Conservation (phyloP, 176 grass and related monocot genomes). For the Neostapfia colusana region DNA sequence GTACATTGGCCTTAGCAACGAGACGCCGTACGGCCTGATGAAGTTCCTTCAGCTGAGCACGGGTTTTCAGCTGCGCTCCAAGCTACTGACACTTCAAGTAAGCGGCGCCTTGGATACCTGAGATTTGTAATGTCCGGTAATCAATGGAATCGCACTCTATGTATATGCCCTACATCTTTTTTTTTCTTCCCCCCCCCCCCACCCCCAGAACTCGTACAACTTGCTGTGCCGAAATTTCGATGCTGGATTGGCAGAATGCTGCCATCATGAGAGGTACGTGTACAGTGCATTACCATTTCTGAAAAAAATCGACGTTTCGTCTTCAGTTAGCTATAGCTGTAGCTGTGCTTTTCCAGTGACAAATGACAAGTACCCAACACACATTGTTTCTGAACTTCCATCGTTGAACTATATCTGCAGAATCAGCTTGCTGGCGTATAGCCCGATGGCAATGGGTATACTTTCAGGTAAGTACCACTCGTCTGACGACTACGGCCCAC, state of each 20-base stretch:
- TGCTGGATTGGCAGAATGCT: constrained; percentile 82
- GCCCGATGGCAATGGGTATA: constrained; percentile 96
- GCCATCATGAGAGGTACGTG: constrained; percentile 80
- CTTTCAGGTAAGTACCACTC: constrained; percentile 87
- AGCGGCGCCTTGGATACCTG: background rate
- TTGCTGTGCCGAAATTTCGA: constrained; percentile 88
- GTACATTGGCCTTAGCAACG: constrained; percentile 88
- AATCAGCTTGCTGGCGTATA: constrained; percentile 81
- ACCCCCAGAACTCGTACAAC: constrained; percentile 91
- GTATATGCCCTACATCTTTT: constrained; percentile 17
- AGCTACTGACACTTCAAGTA: constrained; percentile 81
- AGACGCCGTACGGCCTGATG: constrained; percentile 93
- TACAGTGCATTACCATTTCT: background rate
- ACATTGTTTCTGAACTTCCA: background rate
- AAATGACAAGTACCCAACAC: background rate
- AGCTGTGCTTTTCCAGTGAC: background rate
- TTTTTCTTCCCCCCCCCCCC: too few species aligned
- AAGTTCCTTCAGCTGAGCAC: constrained; percentile 65
- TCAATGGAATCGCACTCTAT: background rate
- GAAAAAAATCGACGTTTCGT: background rate
- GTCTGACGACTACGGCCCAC: constrained; percentile 28
- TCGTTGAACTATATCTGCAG: constrained; percentile 46
- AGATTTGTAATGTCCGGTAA: background rate
- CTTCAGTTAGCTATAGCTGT: background rate
- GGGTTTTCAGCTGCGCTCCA: constrained; percentile 44